Conservation (phyloP, 106 monocot species). For the Dactylorhiza incarnata region DNA sequence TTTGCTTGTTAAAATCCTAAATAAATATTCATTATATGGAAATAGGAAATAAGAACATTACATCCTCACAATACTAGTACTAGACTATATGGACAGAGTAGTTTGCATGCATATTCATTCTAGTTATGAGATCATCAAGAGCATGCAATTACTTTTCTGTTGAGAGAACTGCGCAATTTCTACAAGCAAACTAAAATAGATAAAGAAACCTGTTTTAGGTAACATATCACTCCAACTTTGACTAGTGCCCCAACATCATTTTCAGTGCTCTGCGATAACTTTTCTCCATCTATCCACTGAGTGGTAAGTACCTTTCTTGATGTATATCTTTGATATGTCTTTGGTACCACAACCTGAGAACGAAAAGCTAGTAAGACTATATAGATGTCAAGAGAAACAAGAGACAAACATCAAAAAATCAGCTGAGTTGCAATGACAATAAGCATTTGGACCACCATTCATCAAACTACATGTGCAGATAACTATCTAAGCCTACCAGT, state of each 20-base stretch:
- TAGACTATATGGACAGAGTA: not conserved
- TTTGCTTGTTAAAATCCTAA: not conserved
- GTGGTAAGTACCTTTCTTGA: slow-evolving; percentile 97
- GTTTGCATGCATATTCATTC: not conserved
- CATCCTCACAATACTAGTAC: not conserved
- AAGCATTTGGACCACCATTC: too few species aligned
- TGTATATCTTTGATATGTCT: slow-evolving; percentile 83
- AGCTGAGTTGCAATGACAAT: not conserved
- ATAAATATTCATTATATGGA: not conserved
- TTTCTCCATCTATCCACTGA: slow-evolving; percentile 92
- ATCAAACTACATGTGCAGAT: too few species aligned
- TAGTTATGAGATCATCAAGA: not conserved
- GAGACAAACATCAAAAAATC: not conserved
- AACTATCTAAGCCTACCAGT: too few species aligned
- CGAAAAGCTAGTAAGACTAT: not conserved
- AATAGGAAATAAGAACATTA: not conserved
- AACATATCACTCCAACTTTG: slow-evolving; percentile 98
- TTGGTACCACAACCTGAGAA: slow-evolving; percentile 85
- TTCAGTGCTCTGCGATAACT: slow-evolving; percentile 94
- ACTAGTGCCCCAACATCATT: slow-evolving; percentile 93
- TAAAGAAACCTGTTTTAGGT: slow-evolving; percentile 84
- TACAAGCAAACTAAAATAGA: not conserved
- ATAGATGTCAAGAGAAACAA: not conserved
- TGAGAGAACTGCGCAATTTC: not conserved
- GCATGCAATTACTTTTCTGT: not conserved